Evolutionary conservation across 1,284 basidiomycete species (phyloP).

Genomic region (Ceratobasidium sp.): DNA sequence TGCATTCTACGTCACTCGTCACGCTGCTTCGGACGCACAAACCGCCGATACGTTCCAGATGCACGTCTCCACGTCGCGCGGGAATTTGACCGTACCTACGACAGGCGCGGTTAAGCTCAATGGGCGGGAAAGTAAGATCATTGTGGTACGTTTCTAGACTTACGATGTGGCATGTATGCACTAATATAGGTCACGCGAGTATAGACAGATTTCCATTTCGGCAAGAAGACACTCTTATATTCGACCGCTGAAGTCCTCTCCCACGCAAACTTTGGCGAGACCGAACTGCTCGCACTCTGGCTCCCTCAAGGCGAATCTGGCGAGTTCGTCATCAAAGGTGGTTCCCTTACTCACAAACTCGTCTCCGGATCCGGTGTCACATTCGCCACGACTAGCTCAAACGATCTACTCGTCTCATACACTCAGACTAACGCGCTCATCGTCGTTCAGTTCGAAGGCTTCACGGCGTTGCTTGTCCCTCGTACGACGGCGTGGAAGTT

Average conservation of each 20-base stretch:
- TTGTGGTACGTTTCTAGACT: constrained; percentile 24
- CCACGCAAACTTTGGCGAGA: constrained; percentile 30
- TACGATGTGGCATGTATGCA: too few species aligned
- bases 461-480: constrained; percentile 41
- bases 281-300: constrained; percentile 38
- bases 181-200: not conserved
- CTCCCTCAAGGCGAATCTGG: constrained; percentile 26
- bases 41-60: constrained; percentile 50
- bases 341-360: constrained; percentile 18
- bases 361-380: constrained; percentile 6
- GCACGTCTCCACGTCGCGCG: constrained; percentile 49
- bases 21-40: constrained; percentile 52
- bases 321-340: constrained; percentile 44
- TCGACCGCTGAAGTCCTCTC: constrained; percentile 46
- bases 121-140: constrained; percentile 43
- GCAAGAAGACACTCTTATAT: constrained; percentile 40
- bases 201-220: constrained; percentile 33
- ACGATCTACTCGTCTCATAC: constrained; percentile 27
- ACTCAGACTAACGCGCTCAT: constrained; percentile 12
- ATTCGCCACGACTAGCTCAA: constrained; percentile 18
- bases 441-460: constrained; percentile 31
- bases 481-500: constrained; percentile 43
- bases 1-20: constrained; percentile 55
- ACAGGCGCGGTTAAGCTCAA: constrained; percentile 15
- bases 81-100: constrained; percentile 48